Base-by-base conservation (phyloP, 2,329 filamentous ascomycete species). In the Sclerotinia spermophila region DNA sequence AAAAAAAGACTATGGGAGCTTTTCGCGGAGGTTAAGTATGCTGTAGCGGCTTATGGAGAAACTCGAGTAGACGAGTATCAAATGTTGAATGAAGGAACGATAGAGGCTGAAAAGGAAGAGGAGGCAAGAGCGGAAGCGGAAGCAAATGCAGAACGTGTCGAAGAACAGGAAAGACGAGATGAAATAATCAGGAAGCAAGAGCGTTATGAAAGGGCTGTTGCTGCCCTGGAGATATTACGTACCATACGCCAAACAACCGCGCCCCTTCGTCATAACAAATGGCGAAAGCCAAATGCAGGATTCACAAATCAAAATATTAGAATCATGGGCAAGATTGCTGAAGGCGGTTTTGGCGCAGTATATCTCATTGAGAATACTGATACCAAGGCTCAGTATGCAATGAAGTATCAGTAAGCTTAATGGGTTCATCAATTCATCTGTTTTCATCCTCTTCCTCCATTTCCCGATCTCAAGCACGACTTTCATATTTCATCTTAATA, bases 291-390 rank as follows among this genome's bases (percentile, higher is more conserved):
- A 11, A 45, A n/a, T 3, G 42, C 60, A 15, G 27, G 35, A 30
- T 15, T 62, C 27, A 62, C 60, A 13, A n/a, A 21, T 19, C 10
- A 62, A 42, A 62, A 62, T 35, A 33, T 62, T 19, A 45, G 13
- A 24, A 33, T 62, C 27, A 17, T 24, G 35, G 30, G 27, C 27
- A 33, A 33, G 40, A 24, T 62, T 30, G 60, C 27, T 1, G 1
- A 17, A 1, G 60, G 60, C 19, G 27, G 40, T 45, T 62, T 62
- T 42, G 40, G 40, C 17, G 27, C 60, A 45, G 60, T 62, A 17
- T 62, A 62, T 27, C 60, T 62, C 15, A 62, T 62, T 24, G 60
- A 62, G 44, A 62, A 62, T 35, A 35, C 11, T 24, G 60, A 62
- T 19, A 62, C 60, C 13, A 45, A 45, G 40, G 3, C 10, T 62